Evolutionary conservation across 176 grass and related monocot genomes (phyloP), one percentile per base, ranked within the genome.

Genomic region (Otatea glauca): DNA sequence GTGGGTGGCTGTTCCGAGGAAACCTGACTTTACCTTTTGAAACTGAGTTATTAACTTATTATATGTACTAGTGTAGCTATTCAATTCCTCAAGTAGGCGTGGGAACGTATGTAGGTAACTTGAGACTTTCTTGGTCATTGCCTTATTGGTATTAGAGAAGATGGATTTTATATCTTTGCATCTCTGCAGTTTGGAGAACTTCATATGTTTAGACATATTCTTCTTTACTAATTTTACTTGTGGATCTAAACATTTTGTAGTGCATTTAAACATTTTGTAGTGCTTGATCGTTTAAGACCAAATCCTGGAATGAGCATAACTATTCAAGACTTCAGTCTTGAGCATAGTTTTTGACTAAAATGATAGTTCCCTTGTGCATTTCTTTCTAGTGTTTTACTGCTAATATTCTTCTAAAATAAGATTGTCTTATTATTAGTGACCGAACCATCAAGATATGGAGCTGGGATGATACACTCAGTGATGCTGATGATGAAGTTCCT

Each of bases 371-470:
- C 11, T 88, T 38, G 17, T 82, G 39, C 56, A 44, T 78, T 65
- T 54, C 0, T 83, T 76, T 41, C 9, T 8, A 76, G 5, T 0
- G 17, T 75, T 41, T 66, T 66, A 54, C 37, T 29, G 29, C 9
- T 67, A 65, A 54, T 13, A 42, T 53, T 55, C 2, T 37, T 76
- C 79, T 90, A 86, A 72, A 86, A 64, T 34, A 58, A 83, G 5
- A 16, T 14, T 65, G 29, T 66, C 63, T 65, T 84, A 60, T 81
- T 58, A 32, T 77, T 65, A 98, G 93, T 41, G 93, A 98, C 63
- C 87, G 89, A 20, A 98, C 96, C 47, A 92, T 98, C 74, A 98
- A 98, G 84, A 56, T 98, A 34, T 98, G 96, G 91, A 96, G 49
- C 76, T 89, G 91, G 82, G 91, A 96, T 74, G 74, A 85, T 81